Evolutionary conservation across 176 grass and related monocot genomes (phyloP).

Genomic region (Triticum turgidum): DNA sequence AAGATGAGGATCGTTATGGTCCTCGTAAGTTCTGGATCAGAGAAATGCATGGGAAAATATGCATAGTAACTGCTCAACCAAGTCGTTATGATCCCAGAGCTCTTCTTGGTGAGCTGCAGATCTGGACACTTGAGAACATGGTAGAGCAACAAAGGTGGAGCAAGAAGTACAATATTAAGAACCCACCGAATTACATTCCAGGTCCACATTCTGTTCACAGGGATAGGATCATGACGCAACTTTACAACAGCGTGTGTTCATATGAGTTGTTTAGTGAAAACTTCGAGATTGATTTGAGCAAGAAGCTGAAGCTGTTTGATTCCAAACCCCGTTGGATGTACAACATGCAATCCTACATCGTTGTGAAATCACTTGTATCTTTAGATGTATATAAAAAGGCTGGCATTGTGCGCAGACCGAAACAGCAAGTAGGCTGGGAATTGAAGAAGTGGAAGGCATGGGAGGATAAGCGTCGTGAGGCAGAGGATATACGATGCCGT

Average conservation of each 20-base stretch:
- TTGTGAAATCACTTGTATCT: constrained; percentile 25
- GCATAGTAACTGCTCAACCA: neutral
- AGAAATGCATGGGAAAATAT: neutral
- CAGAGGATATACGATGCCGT: neutral
- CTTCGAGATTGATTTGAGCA: neutral
- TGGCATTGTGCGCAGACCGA: constrained; percentile 6
- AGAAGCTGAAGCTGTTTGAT: constrained; percentile 27
- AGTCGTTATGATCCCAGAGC: neutral
- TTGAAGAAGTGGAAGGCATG: neutral
- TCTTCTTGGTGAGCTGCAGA: neutral
- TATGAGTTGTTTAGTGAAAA: neutral
- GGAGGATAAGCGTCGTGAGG: neutral
- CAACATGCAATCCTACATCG: constrained; percentile 20
- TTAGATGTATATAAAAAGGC: constrained; percentile 28
- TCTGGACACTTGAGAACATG: neutral
- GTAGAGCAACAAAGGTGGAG: neutral
- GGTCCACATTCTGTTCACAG: neutral
- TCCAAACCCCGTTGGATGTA: neutral
- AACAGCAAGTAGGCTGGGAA: neutral
- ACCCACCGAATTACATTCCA: neutral
- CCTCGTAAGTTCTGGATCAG: constrained; percentile 17
- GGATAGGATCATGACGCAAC: neutral
- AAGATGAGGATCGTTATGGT: neutral
- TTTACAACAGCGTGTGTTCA: neutral
- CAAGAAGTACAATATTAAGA: neutral